A percentile compares a stretch with the other conserved stretches of the same genome.
Conservation (phyloP, 2,329 filamentous ascomycete genomes). For the Alternaria ethzedia region DNA sequence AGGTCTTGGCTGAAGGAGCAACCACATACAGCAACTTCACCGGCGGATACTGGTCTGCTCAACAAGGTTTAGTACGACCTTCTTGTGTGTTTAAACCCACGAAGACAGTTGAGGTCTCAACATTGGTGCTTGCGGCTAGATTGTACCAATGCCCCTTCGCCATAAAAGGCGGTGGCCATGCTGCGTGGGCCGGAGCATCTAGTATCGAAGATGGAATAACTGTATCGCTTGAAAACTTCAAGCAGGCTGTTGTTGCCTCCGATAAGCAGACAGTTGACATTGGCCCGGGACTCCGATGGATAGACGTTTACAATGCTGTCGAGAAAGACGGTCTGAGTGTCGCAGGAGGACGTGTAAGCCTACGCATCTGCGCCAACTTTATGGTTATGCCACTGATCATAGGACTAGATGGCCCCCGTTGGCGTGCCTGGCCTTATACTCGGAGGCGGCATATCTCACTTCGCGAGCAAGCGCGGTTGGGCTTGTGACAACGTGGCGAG, state of each 20-base stretch:
- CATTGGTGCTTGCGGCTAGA: conserved; percentile 16
- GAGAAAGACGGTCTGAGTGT: conserved; percentile 30
- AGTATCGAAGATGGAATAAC: conserved; percentile 53
- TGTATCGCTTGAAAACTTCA: conserved; percentile 47
- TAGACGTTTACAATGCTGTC: conserved; percentile 32
- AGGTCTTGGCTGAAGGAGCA: conserved; percentile 6
- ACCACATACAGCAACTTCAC: conserved; percentile 14
- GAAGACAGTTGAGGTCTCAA: conserved; percentile 16
- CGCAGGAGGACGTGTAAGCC: conserved; percentile 28
- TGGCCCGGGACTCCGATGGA: conserved; percentile 40
- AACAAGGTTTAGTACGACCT: conserved; percentile 27
- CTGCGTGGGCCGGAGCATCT: conserved; percentile 46
- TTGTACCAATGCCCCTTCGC: conserved; percentile 45
- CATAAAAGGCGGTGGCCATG: conserved; percentile 54
- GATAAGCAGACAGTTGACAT: conserved; percentile 30
- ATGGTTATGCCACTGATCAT: neutral
- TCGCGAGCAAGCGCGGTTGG: conserved; percentile 29
- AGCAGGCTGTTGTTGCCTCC: conserved; percentile 27
- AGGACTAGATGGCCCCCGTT: conserved; percentile 18
- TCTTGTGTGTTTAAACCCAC: conserved; percentile 30
- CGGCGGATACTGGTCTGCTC: conserved; percentile 29
- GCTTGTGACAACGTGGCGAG: conserved; percentile 38
- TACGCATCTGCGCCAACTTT: neutral
- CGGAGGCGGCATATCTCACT: conserved; percentile 34
- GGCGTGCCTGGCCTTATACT: conserved; percentile 38